These are phyloP conservation scores for Plenodomus tracheiphilus DNA, from an alignment of 2,329 filamentous ascomycete species.

Conservation along the genomic window DNA sequence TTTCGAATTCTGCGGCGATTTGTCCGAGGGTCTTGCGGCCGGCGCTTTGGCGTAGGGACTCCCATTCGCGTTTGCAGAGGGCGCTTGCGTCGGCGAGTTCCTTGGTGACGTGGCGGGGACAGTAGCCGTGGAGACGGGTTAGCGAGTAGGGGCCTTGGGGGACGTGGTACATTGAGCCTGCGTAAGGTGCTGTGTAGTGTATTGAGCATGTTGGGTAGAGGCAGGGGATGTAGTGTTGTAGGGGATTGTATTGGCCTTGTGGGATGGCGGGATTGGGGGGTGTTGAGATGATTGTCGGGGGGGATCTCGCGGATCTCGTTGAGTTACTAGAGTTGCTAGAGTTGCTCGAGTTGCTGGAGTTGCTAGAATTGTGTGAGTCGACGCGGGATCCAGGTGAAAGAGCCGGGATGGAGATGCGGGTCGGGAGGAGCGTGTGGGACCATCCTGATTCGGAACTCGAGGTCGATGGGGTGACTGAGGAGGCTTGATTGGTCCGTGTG, in stretches of 20 bases:
- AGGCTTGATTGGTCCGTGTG: neutral
- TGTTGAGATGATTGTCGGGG: slow-evolving; percentile 15
- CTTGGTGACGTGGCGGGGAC: slow-evolving; percentile 28
- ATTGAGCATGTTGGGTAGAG: slow-evolving; percentile 23
- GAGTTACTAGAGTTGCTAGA: no score
- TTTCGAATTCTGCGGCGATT: slow-evolving; percentile 35
- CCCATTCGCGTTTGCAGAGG: slow-evolving; percentile 29
- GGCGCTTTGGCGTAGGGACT: slow-evolving; percentile 36
- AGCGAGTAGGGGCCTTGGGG: slow-evolving; percentile 33
- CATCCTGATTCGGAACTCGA: slow-evolving; percentile 16
- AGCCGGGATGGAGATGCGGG: slow-evolving; percentile 18
- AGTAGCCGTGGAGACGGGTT: slow-evolving; percentile 30
- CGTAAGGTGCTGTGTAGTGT: slow-evolving; percentile 27
- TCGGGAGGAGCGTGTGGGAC: slow-evolving; percentile 18
- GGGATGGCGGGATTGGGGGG: slow-evolving; percentile 4
- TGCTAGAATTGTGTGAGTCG: slow-evolving; percentile 13
- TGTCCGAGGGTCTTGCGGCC: slow-evolving; percentile 35
- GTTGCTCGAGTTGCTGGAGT: no score
- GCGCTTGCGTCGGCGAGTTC: slow-evolving; percentile 33
- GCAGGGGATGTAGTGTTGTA: slow-evolving; percentile 39
- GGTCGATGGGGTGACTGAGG: slow-evolving; percentile 7
- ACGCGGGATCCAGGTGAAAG: slow-evolving; percentile 13
- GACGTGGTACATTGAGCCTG: slow-evolving; percentile 34
- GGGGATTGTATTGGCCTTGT: slow-evolving; percentile 30
- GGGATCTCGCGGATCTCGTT: slow-evolving; percentile 14